A percentile compares a stretch with the other conserved stretches of the same genome.
These are phyloP conservation scores for Mycosphaerella sp. DNA, from an alignment of 2,329 filamentous ascomycete species.

Conservation along the genomic window DNA sequence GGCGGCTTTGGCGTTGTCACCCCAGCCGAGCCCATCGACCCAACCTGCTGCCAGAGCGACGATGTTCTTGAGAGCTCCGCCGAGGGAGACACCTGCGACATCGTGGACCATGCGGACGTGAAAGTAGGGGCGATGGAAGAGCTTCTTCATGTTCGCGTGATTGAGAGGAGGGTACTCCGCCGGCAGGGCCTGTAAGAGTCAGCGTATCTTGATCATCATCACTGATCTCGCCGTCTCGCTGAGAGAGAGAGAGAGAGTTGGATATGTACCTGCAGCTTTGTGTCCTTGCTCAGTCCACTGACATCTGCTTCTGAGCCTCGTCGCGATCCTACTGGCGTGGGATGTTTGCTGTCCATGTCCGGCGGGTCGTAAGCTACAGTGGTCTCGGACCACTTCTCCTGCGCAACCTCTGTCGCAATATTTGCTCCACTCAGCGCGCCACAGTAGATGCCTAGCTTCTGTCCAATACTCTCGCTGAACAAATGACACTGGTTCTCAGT, in stretches of 20 bases:
- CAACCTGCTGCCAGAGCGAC: conserved; percentile 92
- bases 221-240: neutral
- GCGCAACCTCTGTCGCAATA: conserved; percentile 89
- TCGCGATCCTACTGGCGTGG: conserved; percentile 53
- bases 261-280: conserved; percentile 1
- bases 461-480: conserved; percentile 92
- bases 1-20: conserved; percentile 97
- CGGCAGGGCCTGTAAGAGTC: conserved; percentile 53
- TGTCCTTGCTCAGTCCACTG: conserved; percentile 42
- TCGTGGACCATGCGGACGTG: conserved; percentile 90
- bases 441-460: conserved; percentile 89
- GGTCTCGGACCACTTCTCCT: conserved; percentile 95
- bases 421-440: conserved; percentile 94
- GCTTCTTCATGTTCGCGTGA: conserved; percentile 70
- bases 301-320: conserved; percentile 14
- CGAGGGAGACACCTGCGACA: conserved; percentile 92
- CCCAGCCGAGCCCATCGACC: conserved; percentile 92
- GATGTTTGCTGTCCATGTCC: conserved; percentile 72
- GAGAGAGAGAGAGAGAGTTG: neutral
- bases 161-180: conserved; percentile 78
- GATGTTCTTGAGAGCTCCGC: conserved; percentile 94
- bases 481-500: conserved; percentile 77
- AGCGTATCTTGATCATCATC: neutral
- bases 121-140: conserved; percentile 97
- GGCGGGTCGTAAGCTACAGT: conserved; percentile 96